Conservation (phyloP, 148 eudicot species). For the Persicaria tinctoria region DNA sequence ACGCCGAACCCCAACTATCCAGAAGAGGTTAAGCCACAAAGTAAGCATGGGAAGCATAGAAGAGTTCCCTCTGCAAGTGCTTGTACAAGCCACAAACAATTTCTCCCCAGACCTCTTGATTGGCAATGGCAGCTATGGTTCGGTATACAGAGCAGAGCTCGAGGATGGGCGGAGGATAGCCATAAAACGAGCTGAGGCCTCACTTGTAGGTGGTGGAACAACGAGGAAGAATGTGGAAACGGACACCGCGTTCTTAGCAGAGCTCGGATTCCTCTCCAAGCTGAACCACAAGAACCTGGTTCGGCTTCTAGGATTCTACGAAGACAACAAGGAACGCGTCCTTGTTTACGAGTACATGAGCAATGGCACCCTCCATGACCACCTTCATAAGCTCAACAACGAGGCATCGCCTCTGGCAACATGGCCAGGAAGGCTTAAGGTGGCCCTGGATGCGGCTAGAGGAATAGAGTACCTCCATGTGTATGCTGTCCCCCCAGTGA, state of each 20-base stretch:
- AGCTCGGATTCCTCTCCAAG: slow-evolving; percentile 68
- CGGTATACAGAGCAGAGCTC: slow-evolving; percentile 56
- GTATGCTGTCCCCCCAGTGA: slow-evolving; percentile 61
- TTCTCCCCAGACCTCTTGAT: slow-evolving; percentile 57
- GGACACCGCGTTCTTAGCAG: slow-evolving; percentile 60
- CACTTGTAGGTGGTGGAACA: neutral
- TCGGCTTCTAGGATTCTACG: slow-evolving; percentile 54
- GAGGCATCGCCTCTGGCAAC: slow-evolving; percentile 38
- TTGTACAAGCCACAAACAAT: slow-evolving; percentile 48
- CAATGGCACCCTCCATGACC: slow-evolving; percentile 66
- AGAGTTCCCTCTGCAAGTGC: slow-evolving; percentile 48
- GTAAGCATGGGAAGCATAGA: slow-evolving; percentile 55
- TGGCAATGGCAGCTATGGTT: slow-evolving; percentile 80
- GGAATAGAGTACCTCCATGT: slow-evolving; percentile 88
- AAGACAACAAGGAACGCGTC: slow-evolving; percentile 52
- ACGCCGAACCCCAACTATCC: slow-evolving; percentile 21
- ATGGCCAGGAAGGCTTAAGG: slow-evolving; percentile 58
- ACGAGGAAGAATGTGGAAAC: slow-evolving; percentile 43
- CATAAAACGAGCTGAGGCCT: slow-evolving; percentile 58
- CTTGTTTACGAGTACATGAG: slow-evolving; percentile 70
- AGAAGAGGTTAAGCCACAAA: slow-evolving; percentile 64
- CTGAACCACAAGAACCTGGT: slow-evolving; percentile 84
- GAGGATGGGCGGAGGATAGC: slow-evolving; percentile 58
- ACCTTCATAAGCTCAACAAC: slow-evolving; percentile 39
- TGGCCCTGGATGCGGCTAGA: slow-evolving; percentile 76